Evolutionary conservation across 805 yeast genomes (phyloP).

Genomic region (Saturnispora diversa): DNA sequence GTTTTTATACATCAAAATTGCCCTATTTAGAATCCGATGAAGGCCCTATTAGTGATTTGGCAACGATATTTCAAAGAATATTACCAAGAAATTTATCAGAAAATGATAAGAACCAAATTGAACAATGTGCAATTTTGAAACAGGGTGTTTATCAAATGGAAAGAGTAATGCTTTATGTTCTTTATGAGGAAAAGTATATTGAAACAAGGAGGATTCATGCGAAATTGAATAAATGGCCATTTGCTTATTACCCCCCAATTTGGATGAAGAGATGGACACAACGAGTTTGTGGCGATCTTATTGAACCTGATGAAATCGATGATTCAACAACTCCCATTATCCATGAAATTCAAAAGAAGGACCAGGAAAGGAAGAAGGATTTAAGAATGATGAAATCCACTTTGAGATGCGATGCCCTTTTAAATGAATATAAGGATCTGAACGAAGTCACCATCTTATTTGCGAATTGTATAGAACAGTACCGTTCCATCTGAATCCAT

Average conservation of each 20-base stretch:
- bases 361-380: background rate
- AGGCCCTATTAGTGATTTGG: constrained; percentile 4
- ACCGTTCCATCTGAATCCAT: constrained; percentile 9
- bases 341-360: constrained; percentile 4
- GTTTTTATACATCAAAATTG: constrained; percentile 7
- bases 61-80: constrained; percentile 1
- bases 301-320: background rate
- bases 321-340: constrained; percentile 1
- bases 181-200: constrained; percentile 6
- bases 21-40: constrained; percentile 7
- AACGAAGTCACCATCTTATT: background rate
- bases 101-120: no score
- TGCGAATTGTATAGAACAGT: constrained; percentile 9
- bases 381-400: background rate
- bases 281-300: constrained; percentile 3
- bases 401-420: background rate
- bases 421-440: background rate
- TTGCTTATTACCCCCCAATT: constrained; percentile 9
- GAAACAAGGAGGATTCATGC: constrained; percentile 6
- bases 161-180: constrained; percentile 2
- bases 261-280: constrained; percentile 7
- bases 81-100: background rate
- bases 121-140: no score
- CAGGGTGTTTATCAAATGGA: constrained; percentile 3
- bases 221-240: constrained; percentile 7